phyloP scores from a whole-genome alignment of 225 moss, liverwort and hornwort genomes.

The Rhytidiadelphus loreus region DNA sequence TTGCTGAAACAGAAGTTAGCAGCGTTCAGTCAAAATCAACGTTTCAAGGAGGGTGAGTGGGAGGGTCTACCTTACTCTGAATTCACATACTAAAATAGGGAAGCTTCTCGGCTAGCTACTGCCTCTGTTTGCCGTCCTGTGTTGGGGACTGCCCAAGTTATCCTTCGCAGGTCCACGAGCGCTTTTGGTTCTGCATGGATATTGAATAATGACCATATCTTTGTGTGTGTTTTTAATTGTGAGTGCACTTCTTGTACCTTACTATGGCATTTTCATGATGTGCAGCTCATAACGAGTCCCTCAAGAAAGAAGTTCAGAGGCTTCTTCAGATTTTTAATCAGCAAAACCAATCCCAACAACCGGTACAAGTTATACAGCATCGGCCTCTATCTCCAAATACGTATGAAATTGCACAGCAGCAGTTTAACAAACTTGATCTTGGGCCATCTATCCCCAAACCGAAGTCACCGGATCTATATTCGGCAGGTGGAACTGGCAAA shows the following conservation, averaged over 20 bases:
- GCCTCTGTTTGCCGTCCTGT: not conserved
- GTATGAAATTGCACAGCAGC: conserved; percentile 81
- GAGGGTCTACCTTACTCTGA: not conserved
- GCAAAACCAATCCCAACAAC: conserved; percentile 69
- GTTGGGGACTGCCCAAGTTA: not conserved
- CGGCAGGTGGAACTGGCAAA: conserved; percentile 15
- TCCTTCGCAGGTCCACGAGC: not conserved
- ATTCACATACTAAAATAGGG: not conserved
- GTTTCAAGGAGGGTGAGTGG: conserved; percentile 86
- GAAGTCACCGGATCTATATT: conserved; percentile 34
- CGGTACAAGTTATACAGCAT: conserved; percentile 59
- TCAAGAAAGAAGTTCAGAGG: conserved; percentile 83
- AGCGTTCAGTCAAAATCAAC: conserved; percentile 66
- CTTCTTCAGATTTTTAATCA: conserved; percentile 71
- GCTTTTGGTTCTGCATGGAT: not conserved
- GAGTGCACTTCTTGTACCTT: not conserved
- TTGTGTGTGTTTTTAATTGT: not conserved
- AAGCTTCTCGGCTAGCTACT: not conserved
- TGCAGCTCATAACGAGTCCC: conserved; percentile 81
- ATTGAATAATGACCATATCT: not conserved
- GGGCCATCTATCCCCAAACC: conserved; percentile 36
- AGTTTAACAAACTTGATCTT: conserved; percentile 87
- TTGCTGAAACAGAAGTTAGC: conserved; percentile 82
- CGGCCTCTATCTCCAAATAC: conserved; percentile 54
- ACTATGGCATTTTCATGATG: not conserved